These are phyloP conservation scores for Tuber magnatum DNA, from an alignment of 495 filamentous ascomycete species.

Conservation along the genomic window DNA sequence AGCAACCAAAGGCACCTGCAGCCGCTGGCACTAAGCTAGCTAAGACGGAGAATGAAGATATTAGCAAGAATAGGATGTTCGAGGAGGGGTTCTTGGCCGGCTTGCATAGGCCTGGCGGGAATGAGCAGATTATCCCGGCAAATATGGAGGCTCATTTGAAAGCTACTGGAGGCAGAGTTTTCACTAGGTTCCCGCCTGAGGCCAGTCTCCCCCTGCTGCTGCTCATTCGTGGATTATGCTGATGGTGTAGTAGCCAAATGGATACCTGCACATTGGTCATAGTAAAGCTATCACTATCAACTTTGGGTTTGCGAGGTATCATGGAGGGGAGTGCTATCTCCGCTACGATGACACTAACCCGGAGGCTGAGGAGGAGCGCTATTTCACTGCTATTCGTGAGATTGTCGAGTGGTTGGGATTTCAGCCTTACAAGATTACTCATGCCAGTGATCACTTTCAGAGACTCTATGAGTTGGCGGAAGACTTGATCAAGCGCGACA, in stretches of 20 bases:
- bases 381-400: conserved; percentile 68
- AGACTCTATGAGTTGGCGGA: conserved; percentile 81
- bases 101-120: conserved; percentile 39
- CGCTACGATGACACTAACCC: conserved; percentile 81
- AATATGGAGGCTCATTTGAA: conserved; percentile 38
- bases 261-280: conserved; percentile 82
- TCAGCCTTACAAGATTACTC: conserved; percentile 67
- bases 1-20: conserved; percentile 24
- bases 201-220: conserved; percentile 15
- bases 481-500: conserved; percentile 64
- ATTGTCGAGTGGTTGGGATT: conserved; percentile 80
- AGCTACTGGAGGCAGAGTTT: conserved; percentile 36
- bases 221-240: neutral
- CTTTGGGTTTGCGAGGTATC: conserved; percentile 85
- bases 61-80: conserved; percentile 38
- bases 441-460: conserved; percentile 75
- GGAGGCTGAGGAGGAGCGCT: conserved; percentile 70
- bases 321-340: conserved; percentile 66
- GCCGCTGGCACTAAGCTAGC: conserved; percentile 8
- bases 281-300: conserved; percentile 96
- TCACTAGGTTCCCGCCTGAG: conserved; percentile 86
- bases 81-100: conserved; percentile 37
- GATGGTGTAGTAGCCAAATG: conserved; percentile 44
- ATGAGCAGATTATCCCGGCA: conserved; percentile 34
- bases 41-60: conserved; percentile 23